Conservation (phyloP, 441 rosid genomes). For the Populus hybrid region DNA sequence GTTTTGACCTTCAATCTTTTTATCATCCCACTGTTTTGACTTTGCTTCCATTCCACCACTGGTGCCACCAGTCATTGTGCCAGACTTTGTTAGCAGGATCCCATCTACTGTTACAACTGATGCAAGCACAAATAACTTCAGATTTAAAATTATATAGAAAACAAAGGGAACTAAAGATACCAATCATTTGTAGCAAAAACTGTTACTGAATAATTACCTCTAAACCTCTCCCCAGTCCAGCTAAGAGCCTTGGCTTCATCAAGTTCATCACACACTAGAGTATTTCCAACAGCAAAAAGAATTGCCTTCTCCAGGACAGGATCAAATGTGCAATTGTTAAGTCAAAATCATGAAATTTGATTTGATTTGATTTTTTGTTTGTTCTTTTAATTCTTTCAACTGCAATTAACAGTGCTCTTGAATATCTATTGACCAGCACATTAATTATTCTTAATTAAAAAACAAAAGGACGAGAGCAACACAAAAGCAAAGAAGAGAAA, state of each 20-base stretch:
- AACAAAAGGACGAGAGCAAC: neutral
- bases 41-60: slow-evolving; percentile 99
- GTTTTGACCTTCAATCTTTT: slow-evolving; percentile 80
- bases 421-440: neutral
- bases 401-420: neutral
- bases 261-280: slow-evolving; percentile 94
- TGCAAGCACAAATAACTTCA: slow-evolving; percentile 11
- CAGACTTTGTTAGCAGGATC: slow-evolving; percentile 85
- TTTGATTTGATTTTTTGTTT: neutral
- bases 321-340: slow-evolving; percentile 86
- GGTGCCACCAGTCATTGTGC: slow-evolving; percentile 99
- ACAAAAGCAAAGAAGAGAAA: neutral
- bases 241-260: slow-evolving; percentile 96
- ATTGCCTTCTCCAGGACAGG: slow-evolving; percentile 90
- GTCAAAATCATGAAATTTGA: slow-evolving; percentile 26
- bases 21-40: slow-evolving; percentile 99
- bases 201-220: slow-evolving; percentile 48
- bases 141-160: slow-evolving; percentile 1
- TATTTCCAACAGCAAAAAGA: slow-evolving; percentile 96
- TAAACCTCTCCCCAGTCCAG: slow-evolving; percentile 95
- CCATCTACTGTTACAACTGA: slow-evolving; percentile 99
- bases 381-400: neutral
- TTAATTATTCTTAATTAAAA: neutral
- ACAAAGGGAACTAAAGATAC: slow-evolving; percentile 11
- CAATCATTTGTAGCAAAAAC: slow-evolving; percentile 14